Percentiles rank a stretch among this genome's conserved stretches.
Evolutionary conservation across 2,329 filamentous ascomycete genomes (phyloP).

Genomic region (Cryphonectria radicalis): DNA sequence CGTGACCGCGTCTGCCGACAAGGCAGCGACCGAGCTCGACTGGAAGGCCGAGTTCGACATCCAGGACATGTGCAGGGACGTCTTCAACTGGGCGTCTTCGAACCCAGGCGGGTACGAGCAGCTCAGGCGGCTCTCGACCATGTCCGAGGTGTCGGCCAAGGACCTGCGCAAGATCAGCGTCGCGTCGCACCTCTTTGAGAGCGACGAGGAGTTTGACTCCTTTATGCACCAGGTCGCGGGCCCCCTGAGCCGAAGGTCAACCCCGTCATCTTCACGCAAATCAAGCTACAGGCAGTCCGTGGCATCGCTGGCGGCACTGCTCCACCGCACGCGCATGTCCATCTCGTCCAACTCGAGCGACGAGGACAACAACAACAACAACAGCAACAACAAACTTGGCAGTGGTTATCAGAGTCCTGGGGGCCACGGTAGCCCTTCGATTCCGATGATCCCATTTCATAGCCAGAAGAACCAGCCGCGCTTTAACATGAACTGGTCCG

Average conservation of each 20-base stretch:
- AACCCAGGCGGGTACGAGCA: conserved; percentile 28
- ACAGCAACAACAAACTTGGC: too few relatives aligned
- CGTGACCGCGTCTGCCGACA: conserved; percentile 23
- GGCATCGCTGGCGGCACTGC: conserved; percentile 2
- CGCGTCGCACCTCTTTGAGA: conserved; percentile 21
- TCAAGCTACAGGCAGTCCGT: background rate
- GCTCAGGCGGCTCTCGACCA: conserved; percentile 21
- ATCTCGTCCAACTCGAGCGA: conserved; percentile 13
- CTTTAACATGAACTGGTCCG: conserved; percentile 19
- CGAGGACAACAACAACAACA: background rate
- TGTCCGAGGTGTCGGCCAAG: conserved; percentile 17
- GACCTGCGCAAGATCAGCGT: conserved; percentile 23
- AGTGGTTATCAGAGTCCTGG: background rate
- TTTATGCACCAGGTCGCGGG: conserved; percentile 20
- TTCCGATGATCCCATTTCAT: background rate
- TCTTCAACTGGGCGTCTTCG: conserved; percentile 25
- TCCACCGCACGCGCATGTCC: conserved; percentile 18
- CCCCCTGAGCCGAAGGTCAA: background rate
- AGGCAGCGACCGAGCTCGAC: conserved; percentile 27
- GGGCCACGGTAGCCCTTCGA: background rate
- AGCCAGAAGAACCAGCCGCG: conserved; percentile 2
- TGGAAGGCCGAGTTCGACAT: conserved; percentile 27
- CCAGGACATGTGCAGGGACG: conserved; percentile 28
- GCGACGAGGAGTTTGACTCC: conserved; percentile 25
- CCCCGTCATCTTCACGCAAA: background rate